Evolutionary conservation across 225 moss, liverwort and hornwort species (phyloP), one percentile per base, ranked within the genome.

Genomic region (Sphagnum contortum): DNA sequence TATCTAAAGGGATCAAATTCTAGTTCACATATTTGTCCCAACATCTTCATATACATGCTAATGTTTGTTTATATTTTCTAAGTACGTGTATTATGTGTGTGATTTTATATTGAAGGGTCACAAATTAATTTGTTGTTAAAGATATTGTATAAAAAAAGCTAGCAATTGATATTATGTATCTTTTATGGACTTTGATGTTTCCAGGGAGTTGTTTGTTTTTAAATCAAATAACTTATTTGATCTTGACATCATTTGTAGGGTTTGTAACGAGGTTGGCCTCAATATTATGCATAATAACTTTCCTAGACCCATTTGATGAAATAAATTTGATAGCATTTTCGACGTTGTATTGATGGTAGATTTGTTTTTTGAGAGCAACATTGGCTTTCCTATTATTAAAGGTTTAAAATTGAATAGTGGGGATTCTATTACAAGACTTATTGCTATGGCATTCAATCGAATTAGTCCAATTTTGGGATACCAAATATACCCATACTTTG

Each of bases 391-490:
- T 13, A 52, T 94, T 45, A 94, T 87, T 72, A 94, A 94, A 70
- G 91, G 94, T 45, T 88, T 89, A 1, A 72, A 94, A 94, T 80
- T 84, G 94, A 55, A 83, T 94, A 49, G 87, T 91, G 57, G 94
- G 94, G 71, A 94, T 91, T 69, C 74, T 94, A 50, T 84, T 69
- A 91, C 91, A 65, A 91, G 94, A 61, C 74, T 81, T 60, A 62
- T 87, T 74, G 94, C 86, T 47, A 83, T 89, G 45, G 72, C 73
- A 46, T 64, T 94, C 7, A 91, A 91, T 68, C 91, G 91, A 59
- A 3, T 94, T 59, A 88, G 87, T 4, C 94, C 94, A 4, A 74
- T 79, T 53, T 50, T 94, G 8, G 91, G 91, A 50, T 60, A 51
- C 6, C 50, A 12, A 4, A 8, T 78, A 3, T 94, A 89, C 55